Conservation (phyloP, 1,139 yeast genomes). For the Taphrina populina region DNA sequence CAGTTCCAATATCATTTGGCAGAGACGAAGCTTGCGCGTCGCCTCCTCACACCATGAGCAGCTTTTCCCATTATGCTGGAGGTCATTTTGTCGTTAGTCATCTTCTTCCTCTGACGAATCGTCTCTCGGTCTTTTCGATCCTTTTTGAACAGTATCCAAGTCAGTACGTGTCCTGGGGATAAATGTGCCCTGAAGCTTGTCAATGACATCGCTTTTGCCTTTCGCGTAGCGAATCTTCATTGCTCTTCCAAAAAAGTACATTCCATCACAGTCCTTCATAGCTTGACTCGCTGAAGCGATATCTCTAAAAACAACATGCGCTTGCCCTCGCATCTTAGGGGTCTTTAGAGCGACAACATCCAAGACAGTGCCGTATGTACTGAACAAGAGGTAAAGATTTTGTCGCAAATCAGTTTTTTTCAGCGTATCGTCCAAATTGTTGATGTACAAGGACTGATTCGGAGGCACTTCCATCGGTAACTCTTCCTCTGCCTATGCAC, state of each 20-base stretch:
- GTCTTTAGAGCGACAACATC: slow-evolving; percentile 63
- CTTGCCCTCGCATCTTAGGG: slow-evolving; percentile 70
- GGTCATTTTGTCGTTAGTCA: too few species aligned
- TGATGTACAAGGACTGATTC: slow-evolving; percentile 23
- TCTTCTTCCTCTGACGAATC: slow-evolving; percentile 15
- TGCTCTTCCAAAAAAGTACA: slow-evolving; percentile 57
- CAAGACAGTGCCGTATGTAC: slow-evolving; percentile 53
- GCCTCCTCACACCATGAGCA: too few species aligned
- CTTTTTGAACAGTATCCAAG: neutral
- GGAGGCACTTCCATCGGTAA: slow-evolving; percentile 19
- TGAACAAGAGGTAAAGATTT: slow-evolving; percentile 50
- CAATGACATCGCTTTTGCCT: slow-evolving; percentile 44
- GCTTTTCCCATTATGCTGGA: too few species aligned
- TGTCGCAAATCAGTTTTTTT: slow-evolving; percentile 46
- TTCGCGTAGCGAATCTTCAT: slow-evolving; percentile 54
- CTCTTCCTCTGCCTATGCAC: too few species aligned
- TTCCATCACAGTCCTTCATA: slow-evolving; percentile 52
- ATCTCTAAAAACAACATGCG: slow-evolving; percentile 61
- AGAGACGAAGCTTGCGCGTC: too few species aligned
- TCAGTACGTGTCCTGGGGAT: neutral
- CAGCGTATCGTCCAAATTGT: slow-evolving; percentile 24
- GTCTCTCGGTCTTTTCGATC: slow-evolving; percentile 11
- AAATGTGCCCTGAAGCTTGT: slow-evolving; percentile 44
- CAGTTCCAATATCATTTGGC: too few species aligned
- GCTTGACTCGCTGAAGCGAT: slow-evolving; percentile 58